Base-by-base conservation (phyloP, 129 eudicot species). In the Chrysanthemum makinoi region DNA sequence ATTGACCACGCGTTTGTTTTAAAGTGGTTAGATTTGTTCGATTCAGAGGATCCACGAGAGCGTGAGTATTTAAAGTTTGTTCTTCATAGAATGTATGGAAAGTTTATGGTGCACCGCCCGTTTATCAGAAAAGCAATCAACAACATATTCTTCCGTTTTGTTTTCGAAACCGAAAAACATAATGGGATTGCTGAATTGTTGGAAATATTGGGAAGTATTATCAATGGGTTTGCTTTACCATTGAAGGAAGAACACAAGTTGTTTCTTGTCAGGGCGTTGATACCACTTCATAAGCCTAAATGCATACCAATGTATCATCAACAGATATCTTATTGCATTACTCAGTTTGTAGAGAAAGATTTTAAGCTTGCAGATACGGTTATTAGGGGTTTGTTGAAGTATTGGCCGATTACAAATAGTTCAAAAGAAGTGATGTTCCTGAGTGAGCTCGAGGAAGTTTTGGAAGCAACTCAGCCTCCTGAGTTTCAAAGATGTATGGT, bases 51-150 rank as follows among this genome's bases (percentile, higher is more conserved):
- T 28, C 86, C 88, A 12, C 77, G 95, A 46, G 95, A 88, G 59
- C 85, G 95, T 30, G 95, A 88, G 33, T 88, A 82, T 72, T 62
- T 85, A 59, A 88, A 88, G 53, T 82, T 88, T 3, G 86, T 88
- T 48, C 82, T 88, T 9, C 95, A 88, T 75, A 78, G 95, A 39
- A 81, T 88, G 76, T 88, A 88, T n/a, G 95, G 95, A 14, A 88
- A 88, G 71, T 88, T 88, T 68, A 88, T 88, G 95, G 95, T 88
- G 22, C 95, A 88, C 56, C 90, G 95, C 19, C 95, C 95, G 0
- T 88, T 80, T 48, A 85, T 88, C 57, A 64, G 96, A 71, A 88
- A 88, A 81, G 78, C 91, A 3, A 88, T 88, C 78, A 85, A 88
- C 69, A 81, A 88, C 12, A 88, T 88, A 66, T 86, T 88, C 26